Percentiles rank a stretch among this genome's conserved stretches.
phyloP scores from a whole-genome alignment of 2,329 filamentous ascomycete genomes.

The Penicillium frequentans region DNA sequence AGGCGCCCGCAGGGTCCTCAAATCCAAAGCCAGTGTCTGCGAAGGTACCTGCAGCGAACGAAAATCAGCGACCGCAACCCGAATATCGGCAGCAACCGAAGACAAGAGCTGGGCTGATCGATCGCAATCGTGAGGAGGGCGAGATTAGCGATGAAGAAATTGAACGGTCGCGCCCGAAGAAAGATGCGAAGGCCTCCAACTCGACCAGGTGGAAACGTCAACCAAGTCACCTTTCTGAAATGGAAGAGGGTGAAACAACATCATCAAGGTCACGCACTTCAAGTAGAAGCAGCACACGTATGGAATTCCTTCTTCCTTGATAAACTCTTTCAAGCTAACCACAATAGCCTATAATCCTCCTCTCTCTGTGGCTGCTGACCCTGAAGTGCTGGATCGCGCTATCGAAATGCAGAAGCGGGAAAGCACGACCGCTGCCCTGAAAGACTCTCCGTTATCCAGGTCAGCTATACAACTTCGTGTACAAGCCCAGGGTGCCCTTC shows the following conservation, averaged over 20 bases:
- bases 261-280: constrained; percentile 21
- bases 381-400: constrained; percentile 12
- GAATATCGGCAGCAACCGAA: constrained; percentile 13
- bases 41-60: neutral
- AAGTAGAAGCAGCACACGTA: constrained; percentile 35
- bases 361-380: constrained; percentile 24
- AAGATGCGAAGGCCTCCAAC: neutral
- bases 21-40: constrained; percentile 5
- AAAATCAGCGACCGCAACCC: constrained; percentile 1
- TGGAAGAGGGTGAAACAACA: constrained; percentile 27
- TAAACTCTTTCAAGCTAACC: constrained; percentile 18
- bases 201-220: neutral
- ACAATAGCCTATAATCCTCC: constrained; percentile 37
- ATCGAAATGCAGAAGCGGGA: constrained; percentile 13
- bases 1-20: constrained; percentile 15
- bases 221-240: constrained; percentile 12
- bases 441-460: constrained; percentile 7
- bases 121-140: constrained; percentile 66
- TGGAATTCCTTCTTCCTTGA: neutral
- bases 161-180: neutral
- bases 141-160: constrained; percentile 72
- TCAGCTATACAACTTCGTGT: constrained; percentile 41
- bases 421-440: neutral
- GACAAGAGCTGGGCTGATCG: constrained; percentile 11
- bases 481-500: constrained; percentile 64